phyloP scores from a whole-genome alignment of 73 alveolate genomes.

The Paramecium sexaurelia region DNA sequence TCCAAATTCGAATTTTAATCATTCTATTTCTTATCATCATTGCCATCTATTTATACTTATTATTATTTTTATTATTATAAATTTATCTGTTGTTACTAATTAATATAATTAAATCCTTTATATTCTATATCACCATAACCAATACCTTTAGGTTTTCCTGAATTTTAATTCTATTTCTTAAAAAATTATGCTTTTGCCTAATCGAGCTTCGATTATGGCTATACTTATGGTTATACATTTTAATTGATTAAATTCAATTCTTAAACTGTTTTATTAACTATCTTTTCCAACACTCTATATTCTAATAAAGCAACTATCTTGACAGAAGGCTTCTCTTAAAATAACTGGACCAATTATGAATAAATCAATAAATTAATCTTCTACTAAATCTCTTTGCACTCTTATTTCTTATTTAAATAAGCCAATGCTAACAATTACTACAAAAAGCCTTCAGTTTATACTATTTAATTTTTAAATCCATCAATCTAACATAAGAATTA shows the following conservation, averaged over 20 bases:
- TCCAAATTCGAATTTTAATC: background rate
- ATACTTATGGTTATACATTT: background rate
- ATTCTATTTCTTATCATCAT: background rate
- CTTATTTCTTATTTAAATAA: background rate
- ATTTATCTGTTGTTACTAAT: background rate
- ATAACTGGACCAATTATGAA: background rate
- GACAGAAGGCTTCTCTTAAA: background rate
- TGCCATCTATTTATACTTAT: background rate
- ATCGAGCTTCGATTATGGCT: background rate
- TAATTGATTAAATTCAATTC: background rate
- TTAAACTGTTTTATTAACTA: background rate
- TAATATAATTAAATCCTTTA: background rate
- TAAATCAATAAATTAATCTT: background rate
- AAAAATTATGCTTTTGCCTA: background rate
- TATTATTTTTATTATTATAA: background rate
- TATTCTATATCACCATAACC: constrained; percentile 40
- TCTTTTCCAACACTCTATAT: background rate
- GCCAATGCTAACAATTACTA: background rate
- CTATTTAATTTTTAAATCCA: background rate
- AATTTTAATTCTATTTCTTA: background rate
- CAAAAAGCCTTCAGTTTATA: background rate
- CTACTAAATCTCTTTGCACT: background rate
- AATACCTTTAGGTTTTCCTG: constrained; percentile 47
- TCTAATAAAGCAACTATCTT: background rate
- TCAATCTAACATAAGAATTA: background rate